Conservation (phyloP, 2,329 filamentous ascomycete genomes). For the Diaporthe eres region DNA sequence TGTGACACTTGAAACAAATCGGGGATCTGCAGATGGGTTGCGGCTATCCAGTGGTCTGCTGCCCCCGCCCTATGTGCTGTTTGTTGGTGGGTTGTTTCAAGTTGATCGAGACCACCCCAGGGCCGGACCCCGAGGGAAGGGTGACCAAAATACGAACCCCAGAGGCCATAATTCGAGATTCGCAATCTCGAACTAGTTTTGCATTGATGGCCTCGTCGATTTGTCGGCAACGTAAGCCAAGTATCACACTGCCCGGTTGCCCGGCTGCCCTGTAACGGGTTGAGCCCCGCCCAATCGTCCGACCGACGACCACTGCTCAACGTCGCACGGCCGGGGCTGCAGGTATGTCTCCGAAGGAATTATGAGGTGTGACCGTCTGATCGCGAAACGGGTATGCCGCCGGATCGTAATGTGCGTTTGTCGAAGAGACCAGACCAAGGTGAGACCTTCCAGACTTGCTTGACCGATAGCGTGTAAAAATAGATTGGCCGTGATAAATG, state of each 20-base stretch:
- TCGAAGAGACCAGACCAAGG: constrained; percentile 18
- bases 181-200: constrained; percentile 35
- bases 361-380: neutral
- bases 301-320: constrained; percentile 19
- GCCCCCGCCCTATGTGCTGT: neutral
- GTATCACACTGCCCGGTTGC: constrained; percentile 10
- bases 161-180: constrained; percentile 21
- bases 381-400: constrained; percentile 32
- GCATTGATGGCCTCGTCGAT: constrained; percentile 23
- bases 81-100: constrained; percentile 34
- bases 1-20: constrained; percentile 30
- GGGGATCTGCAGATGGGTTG: constrained; percentile 36
- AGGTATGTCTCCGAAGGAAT: neutral
- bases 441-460: neutral
- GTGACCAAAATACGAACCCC: constrained; percentile 5
- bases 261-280: constrained; percentile 27
- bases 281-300: constrained; percentile 6
- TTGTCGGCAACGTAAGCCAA: constrained; percentile 31
- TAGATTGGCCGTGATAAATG: constrained; percentile 7
- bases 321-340: constrained; percentile 19
- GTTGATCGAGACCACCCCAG: constrained; percentile 21
- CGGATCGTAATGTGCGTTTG: constrained; percentile 12
- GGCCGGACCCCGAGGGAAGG: neutral
- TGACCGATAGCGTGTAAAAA: constrained; percentile 17
- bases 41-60: constrained; percentile 17